Base-by-base conservation (phyloP, 2,329 filamentous ascomycete species). In the Microdochium nivale region DNA sequence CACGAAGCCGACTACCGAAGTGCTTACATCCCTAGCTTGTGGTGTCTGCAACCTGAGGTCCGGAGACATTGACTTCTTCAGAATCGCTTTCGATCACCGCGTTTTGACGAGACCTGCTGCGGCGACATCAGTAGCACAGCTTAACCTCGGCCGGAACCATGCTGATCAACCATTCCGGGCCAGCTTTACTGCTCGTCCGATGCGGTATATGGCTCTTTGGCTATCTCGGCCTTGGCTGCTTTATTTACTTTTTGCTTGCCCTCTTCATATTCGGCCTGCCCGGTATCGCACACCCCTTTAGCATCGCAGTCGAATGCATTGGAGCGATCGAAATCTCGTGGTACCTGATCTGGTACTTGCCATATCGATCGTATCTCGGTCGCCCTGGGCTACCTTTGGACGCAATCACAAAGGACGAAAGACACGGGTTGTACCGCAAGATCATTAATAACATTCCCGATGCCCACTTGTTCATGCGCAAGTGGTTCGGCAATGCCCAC, bases 141-240 rank as follows among this genome's bases (percentile, higher is more conserved):
- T 11, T 5, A 30, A 30, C 5, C 11, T 30, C 5, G 14, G 21
- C 21, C 40, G 19, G 19, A 11, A 44, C 10, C 8, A 33, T 50
- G 35, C 75, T 76, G 46, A 64, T 72, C 27, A 70, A 67, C 5
- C 68, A 81, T 2, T 77, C 80, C 25, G 74, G 72, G 1, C 72
- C 79, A 61, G 78, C 80, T 44, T 72, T 80, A 58, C 76, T 81
- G 0, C 68, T 81, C 2, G 69, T 70, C 4, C 60, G 65, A 13
- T 27, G 24, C 14, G 46, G 46, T 24, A 47, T 47, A 3, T 47
- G 24, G 24, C 24, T 47, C 13, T 47, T 27, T 14, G 47, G 44
- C 14, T 55, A 49, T 14, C 8, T 49, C 19, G 54, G 52, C 11
- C 14, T 55, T 16, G 35, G 25, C 16, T 60, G 58, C 30, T 25